Base-by-base conservation (phyloP, 1,139 yeast genomes). In the Taphrina flavorubra region DNA sequence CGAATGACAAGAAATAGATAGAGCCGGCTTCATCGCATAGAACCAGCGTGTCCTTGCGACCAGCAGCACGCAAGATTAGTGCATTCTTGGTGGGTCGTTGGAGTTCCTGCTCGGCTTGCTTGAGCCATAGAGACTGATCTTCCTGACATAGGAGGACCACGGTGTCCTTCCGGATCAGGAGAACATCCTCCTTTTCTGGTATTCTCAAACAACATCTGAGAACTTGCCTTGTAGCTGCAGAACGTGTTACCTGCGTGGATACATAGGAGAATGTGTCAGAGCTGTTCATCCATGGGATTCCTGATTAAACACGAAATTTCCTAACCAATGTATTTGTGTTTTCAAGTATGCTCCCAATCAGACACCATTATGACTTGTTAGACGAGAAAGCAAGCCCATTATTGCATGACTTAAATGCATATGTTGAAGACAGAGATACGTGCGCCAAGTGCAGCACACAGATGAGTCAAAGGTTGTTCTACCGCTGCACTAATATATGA, bases 21-120 rank as follows among this genome's bases (percentile, higher is more conserved):
- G 36, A n/a, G 13, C 46, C 53, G n/a, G 20, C 31, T 2, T 42
- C 25, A 25, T 36, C 51, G 20, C 36, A 31, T 14, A 58, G 37
- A 10, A 31, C 62, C 8, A 58, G 20, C 8, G 44, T 44, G 40
- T 58, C 62, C 13, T 6, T 18, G 18, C 31, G 3, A 10, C 16
- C 34, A 20, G 37, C 6, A 13, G 42, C 14, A 11, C 25, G 18
- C n/a, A 58, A 8, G 20, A 58, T 31, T n/a, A 20, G 10, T 18
- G 62, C 62, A 46, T 58, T n/a, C 16, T 47, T 42, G 39, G 46
- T 39, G n/a, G 42, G 34, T n/a, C 39, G 40, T 31, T n/a, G 39
- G 1, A 58, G 25, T 13, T 42, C 31, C 34, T 44, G 42, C 40
- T 58, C 62, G 25, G 18, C 40, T 1, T 11, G 20, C 7, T 14